Evolutionary conservation across 352 stramenopile species (phyloP).

Genomic region (Blastocystis sp.): DNA sequence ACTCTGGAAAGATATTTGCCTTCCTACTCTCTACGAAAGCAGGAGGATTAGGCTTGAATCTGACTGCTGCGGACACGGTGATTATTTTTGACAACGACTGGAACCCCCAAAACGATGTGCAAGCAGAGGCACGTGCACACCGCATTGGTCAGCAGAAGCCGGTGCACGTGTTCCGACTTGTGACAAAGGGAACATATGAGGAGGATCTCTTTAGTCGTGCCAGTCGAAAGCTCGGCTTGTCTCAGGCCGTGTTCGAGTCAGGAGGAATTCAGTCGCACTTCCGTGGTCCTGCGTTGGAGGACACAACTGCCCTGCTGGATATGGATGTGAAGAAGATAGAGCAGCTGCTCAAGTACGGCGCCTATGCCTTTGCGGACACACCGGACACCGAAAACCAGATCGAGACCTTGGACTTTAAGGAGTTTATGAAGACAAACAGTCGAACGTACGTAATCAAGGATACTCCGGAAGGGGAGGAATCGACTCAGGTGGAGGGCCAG

Average conservation of each 20-base stretch:
- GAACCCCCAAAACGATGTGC: constrained; percentile 86
- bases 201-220: constrained; percentile 98
- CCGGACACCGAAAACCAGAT: constrained; percentile 71
- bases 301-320: constrained; percentile 83
- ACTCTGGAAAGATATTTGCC: constrained; percentile 88
- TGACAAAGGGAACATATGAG: constrained; percentile 98
- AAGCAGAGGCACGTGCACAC: constrained; percentile 94
- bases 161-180: constrained; percentile 97
- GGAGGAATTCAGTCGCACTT: constrained; percentile 40
- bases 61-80: constrained; percentile 78
- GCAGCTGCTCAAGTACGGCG: constrained; percentile 92
- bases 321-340: constrained; percentile 92
- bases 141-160: constrained; percentile 98
- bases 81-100: constrained; percentile 88
- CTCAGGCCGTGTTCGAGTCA: constrained; percentile 81
- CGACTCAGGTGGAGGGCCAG: background rate
- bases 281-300: constrained; percentile 35
- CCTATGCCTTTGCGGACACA: constrained; percentile 95
- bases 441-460: constrained; percentile 58
- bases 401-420: constrained; percentile 73
- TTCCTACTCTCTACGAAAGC: constrained; percentile 91
- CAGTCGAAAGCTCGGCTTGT: constrained; percentile 93
- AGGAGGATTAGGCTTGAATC: constrained; percentile 92
- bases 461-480: background rate
- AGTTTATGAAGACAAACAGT: constrained; percentile 55